Base-by-base conservation (phyloP, 768 basidiomycete genomes). In the Tephrocybe sp. region DNA sequence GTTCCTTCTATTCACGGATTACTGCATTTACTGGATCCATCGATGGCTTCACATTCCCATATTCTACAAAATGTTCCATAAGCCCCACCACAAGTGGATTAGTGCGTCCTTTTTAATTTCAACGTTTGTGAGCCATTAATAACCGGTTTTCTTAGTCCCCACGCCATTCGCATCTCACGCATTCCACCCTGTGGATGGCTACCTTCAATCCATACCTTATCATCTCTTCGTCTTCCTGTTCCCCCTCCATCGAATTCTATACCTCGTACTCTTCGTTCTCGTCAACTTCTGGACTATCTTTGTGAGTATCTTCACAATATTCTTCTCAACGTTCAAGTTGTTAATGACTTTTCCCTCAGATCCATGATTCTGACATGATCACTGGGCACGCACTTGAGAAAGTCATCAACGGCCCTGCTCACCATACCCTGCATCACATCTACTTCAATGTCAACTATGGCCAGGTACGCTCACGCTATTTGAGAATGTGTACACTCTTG, bases 361-460 rank as follows among this genome's bases (percentile, higher is more conserved):
- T 99, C 57, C 95, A 99, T 64, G 97, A 99, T 68, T 94, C 92
- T 3, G 97, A 98, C 72, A 98, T 99, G 95, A 83, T 98, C 61
- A 91, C 91, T 23, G 94, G 88, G 3, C 87, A 91, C 64, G 73
- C 84, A 3, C 78, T 97, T 4, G 95, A 97, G 70, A 84, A 77
- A 51, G 69, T 89, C 64, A 94, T 99, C 70, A 99, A 98, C 69
- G 94, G 93, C n/a, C 95, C 97, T 2, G 92, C 94, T 2, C 97
- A 99, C 60, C 97, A 99, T 66, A 98, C 94, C 0, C 75, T 97
- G 36, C 95, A 97, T 65, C 97, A 98, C 62, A 71, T 99, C 18
- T 95, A 94, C 73, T 98, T 97, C 72, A 97, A 88, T 36, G 88
- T 89, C 57, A 98, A 98, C 74, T 95, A 93, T 67, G 94, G 93